These are phyloP conservation scores for Tolypocladium cylindrosporum DNA, from an alignment of 2,329 filamentous ascomycete genomes.

Conservation along the genomic window DNA sequence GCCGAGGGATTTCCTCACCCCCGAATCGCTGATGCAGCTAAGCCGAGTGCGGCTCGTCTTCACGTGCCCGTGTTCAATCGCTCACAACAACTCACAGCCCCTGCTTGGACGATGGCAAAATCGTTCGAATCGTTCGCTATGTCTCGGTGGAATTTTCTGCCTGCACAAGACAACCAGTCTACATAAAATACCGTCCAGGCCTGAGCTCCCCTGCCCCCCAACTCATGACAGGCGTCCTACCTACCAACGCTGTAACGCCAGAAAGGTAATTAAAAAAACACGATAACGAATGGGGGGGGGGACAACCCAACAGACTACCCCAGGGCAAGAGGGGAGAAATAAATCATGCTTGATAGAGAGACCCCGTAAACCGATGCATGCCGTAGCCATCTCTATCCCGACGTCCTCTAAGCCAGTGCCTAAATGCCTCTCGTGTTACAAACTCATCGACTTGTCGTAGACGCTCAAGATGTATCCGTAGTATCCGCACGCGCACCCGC, in stretches of 20 bases:
- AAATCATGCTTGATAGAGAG: background rate
- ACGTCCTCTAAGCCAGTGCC: background rate
- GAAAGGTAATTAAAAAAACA: background rate
- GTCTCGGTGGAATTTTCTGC: background rate
- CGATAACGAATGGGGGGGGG: background rate
- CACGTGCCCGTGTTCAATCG: background rate
- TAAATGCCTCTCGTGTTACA: background rate
- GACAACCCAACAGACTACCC: background rate
- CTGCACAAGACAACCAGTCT: background rate
- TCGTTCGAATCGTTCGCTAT: background rate
- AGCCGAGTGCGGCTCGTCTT: background rate
- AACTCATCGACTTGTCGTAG: background rate
- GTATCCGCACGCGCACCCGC: background rate
- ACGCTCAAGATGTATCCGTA: background rate
- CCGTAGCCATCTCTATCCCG: background rate
- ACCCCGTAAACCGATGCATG: background rate
- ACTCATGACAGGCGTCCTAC: background rate
- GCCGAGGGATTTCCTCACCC: too few species aligned
- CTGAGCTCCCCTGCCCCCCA: background rate
- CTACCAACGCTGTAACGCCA: slow-evolving; percentile 3
- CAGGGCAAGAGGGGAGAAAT: background rate
- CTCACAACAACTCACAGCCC: background rate
- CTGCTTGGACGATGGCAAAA: too few species aligned
- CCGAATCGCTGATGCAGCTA: background rate
- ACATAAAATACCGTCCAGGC: background rate